Evolutionary conservation across 2,329 filamentous ascomycete genomes (phyloP).

Genomic region (Cladosporium sp.): DNA sequence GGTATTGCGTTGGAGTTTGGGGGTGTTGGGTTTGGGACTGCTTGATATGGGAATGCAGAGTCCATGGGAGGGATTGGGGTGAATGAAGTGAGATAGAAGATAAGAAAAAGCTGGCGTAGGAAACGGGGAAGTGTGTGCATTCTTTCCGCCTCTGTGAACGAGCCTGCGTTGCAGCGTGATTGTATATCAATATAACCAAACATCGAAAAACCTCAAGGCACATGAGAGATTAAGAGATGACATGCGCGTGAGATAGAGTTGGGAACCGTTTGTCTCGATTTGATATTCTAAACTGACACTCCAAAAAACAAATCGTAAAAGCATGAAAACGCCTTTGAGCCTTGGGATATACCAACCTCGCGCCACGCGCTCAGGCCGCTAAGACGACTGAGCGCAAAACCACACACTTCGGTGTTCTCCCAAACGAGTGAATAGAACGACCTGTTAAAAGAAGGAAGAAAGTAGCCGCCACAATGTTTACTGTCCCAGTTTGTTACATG

Average conservation of each 20-base stretch:
- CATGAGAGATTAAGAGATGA: no score
- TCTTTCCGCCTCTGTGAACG: no score
- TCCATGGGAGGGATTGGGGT: no score
- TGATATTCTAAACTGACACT: not conserved
- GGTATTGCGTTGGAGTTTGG: slow-evolving; percentile 85
- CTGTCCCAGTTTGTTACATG: not conserved
- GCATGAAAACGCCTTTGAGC: not conserved
- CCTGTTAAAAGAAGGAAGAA: not conserved
- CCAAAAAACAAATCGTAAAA: not conserved
- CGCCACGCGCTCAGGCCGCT: not conserved
- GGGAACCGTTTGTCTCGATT: not conserved
- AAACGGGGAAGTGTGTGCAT: no score
- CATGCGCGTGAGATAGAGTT: not conserved
- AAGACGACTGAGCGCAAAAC: not conserved
- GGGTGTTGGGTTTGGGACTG: slow-evolving; percentile 72
- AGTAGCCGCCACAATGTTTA: not conserved
- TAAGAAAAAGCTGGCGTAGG: no score
- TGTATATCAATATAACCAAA: no score
- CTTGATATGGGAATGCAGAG: no score
- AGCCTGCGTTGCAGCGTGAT: no score
- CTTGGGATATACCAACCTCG: slow-evolving; percentile 1
- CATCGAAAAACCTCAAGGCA: no score
- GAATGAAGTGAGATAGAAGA: no score
- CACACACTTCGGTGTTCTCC: not conserved
- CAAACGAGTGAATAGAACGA: not conserved